phyloP scores from a whole-genome alignment of 257 asterid genomes.

The Plantago ovata region DNA sequence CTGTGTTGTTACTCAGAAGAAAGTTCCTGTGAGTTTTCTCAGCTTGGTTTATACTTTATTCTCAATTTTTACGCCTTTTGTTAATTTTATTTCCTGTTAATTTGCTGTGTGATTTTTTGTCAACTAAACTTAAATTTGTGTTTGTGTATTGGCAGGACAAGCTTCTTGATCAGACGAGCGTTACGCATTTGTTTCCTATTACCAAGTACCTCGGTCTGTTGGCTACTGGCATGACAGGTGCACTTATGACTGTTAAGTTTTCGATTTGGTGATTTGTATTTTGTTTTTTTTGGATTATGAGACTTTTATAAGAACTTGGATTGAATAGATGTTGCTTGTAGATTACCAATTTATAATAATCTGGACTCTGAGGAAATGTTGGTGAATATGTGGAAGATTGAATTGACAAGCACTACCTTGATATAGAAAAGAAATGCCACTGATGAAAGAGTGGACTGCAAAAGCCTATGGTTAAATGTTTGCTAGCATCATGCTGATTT shows the following conservation, averaged over 20 bases:
- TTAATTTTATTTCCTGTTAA: not conserved
- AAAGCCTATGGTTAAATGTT: too few relatives aligned
- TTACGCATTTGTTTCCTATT: conserved; percentile 78
- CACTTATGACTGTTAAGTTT: not conserved
- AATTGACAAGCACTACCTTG: too few relatives aligned
- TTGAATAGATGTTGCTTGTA: not conserved
- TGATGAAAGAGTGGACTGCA: too few relatives aligned
- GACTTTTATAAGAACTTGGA: not conserved
- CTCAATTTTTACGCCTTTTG: too few relatives aligned
- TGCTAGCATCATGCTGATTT: too few relatives aligned
- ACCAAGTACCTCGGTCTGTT: conserved; percentile 82
- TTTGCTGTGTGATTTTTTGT: not conserved
- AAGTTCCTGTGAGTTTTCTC: conserved; percentile 72
- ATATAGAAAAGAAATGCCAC: too few relatives aligned
- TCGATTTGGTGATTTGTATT: not conserved
- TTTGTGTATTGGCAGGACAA: conserved; percentile 66
- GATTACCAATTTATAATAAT: too few relatives aligned
- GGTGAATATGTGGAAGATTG: too few relatives aligned
- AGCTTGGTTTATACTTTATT: too few relatives aligned
- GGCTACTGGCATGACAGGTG: conserved; percentile 98
- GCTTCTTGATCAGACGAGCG: conserved; percentile 92
- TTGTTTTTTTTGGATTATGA: not conserved
- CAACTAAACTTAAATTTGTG: not conserved
- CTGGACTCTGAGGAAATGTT: too few relatives aligned
- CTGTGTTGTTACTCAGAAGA: conserved; percentile 99